phyloP scores from a whole-genome alignment of 1,139 yeast genomes.

The Wickerhamiella infanticola region DNA sequence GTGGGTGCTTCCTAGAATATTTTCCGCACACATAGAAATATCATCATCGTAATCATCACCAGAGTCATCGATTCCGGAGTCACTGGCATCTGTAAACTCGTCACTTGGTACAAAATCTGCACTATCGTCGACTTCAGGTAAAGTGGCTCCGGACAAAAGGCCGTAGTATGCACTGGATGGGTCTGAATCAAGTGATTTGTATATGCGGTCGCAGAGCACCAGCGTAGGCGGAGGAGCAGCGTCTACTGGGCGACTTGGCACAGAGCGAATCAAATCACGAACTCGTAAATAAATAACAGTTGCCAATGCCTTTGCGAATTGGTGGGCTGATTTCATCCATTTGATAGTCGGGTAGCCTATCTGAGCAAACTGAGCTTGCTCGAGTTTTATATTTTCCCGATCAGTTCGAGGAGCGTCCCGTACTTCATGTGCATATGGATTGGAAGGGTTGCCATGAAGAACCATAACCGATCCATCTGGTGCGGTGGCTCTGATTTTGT shows the following conservation, averaged over 20 bases:
- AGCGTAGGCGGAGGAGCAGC: no score
- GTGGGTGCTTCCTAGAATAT: neutral
- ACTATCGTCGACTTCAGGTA: neutral
- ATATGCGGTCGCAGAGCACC: neutral
- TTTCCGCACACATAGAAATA: neutral
- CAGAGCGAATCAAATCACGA: no score
- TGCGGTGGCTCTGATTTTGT: neutral
- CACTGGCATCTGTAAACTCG: neutral
- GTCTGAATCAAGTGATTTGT: neutral
- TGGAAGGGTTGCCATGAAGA: neutral
- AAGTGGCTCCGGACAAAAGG: neutral
- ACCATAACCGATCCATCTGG: neutral
- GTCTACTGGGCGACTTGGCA: no score
- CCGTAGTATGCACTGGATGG: conserved; percentile 1
- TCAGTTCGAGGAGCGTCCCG: neutral
- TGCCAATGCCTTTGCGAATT: no score
- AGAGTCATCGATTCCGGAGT: neutral
- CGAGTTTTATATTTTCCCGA: neutral
- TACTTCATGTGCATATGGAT: neutral
- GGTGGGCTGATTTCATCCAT: no score
- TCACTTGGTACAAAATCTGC: neutral
- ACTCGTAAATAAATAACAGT: no score
- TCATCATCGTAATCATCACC: neutral
- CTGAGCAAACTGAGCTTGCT: neutral
- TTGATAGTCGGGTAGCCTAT: no score